Conservation (phyloP, 352 stramenopile species). For the Phytopythium oedochilum region DNA sequence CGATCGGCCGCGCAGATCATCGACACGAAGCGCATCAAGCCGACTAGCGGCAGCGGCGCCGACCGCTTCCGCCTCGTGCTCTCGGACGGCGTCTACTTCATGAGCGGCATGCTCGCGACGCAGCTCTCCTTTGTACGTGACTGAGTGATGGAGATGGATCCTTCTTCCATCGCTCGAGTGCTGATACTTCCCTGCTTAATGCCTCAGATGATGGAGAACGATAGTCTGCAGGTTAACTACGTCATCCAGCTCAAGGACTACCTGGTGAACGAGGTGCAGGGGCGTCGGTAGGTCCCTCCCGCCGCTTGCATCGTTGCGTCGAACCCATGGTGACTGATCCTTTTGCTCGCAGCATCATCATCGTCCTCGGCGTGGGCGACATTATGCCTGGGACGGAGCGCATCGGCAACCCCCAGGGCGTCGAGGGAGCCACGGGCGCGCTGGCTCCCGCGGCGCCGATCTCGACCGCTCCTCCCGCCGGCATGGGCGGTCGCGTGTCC, state of each 20-base stretch:
- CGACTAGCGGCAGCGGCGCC: slow-evolving; percentile 57
- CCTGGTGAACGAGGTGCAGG: slow-evolving; percentile 79
- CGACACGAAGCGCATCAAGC: slow-evolving; percentile 87
- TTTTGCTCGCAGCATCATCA: slow-evolving; percentile 52
- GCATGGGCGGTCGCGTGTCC: background rate
- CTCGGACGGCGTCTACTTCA: slow-evolving; percentile 75
- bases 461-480: slow-evolving; percentile 9
- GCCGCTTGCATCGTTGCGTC: background rate
- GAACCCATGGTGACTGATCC: background rate
- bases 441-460: slow-evolving; percentile 16
- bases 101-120: slow-evolving; percentile 85
- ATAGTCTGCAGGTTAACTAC: slow-evolving; percentile 80
- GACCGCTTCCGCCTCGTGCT: slow-evolving; percentile 83
- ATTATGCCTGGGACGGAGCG: slow-evolving; percentile 70
- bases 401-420: slow-evolving; percentile 71
- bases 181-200: background rate
- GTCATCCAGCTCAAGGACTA: slow-evolving; percentile 85
- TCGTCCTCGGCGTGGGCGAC: slow-evolving; percentile 77
- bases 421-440: slow-evolving; percentile 48
- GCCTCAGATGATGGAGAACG: slow-evolving; percentile 71
- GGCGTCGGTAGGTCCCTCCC: slow-evolving; percentile 28
- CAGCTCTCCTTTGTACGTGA: slow-evolving; percentile 65
- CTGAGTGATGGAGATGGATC: too few relatives aligned
- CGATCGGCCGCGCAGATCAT: slow-evolving; percentile 37
- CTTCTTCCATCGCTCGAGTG: too few relatives aligned